A percentile compares a stretch with the other conserved stretches of the same genome.
Evolutionary conservation across 176 grass and related monocot species (phyloP).

Genomic region (Oryza australiensis): DNA sequence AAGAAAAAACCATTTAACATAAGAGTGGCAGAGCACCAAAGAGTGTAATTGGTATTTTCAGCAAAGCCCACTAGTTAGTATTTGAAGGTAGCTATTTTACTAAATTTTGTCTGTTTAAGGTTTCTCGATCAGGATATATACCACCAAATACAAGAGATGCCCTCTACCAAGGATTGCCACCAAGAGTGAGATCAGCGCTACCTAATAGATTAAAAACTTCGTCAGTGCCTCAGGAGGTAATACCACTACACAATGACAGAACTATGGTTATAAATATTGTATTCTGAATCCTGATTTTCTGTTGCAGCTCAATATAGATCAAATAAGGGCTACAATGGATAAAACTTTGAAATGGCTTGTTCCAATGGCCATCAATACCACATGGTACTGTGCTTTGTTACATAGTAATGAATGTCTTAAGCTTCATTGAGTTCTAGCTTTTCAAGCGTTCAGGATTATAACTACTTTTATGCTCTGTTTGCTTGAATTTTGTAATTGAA

Average conservation of each 20-base stretch:
- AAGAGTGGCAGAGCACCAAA: background rate
- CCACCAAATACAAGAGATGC: slow-evolving; percentile 70
- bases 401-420: background rate
- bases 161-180: slow-evolving; percentile 87
- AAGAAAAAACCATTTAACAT: background rate
- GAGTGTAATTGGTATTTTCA: slow-evolving; percentile 10
- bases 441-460: background rate
- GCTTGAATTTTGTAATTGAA: background rate
- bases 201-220: slow-evolving; percentile 62
- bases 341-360: slow-evolving; percentile 86
- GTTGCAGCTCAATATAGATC: slow-evolving; percentile 58
- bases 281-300: slow-evolving; percentile 42
- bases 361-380: slow-evolving; percentile 83
- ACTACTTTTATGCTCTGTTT: background rate
- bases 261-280: background rate
- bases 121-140: slow-evolving; percentile 78
- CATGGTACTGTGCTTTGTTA: slow-evolving; percentile 32
- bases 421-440: background rate
- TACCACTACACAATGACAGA: slow-evolving; percentile 1
- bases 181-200: slow-evolving; percentile 61
- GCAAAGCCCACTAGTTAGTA: background rate
- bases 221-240: slow-evolving; percentile 64
- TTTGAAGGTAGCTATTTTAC: background rate
- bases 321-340: slow-evolving; percentile 69
- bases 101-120: slow-evolving; percentile 44